Evolutionary conservation across 2,329 filamentous ascomycete genomes (phyloP), one percentile per base, ranked within the genome.

Genomic region (Thelonectria discophora): DNA sequence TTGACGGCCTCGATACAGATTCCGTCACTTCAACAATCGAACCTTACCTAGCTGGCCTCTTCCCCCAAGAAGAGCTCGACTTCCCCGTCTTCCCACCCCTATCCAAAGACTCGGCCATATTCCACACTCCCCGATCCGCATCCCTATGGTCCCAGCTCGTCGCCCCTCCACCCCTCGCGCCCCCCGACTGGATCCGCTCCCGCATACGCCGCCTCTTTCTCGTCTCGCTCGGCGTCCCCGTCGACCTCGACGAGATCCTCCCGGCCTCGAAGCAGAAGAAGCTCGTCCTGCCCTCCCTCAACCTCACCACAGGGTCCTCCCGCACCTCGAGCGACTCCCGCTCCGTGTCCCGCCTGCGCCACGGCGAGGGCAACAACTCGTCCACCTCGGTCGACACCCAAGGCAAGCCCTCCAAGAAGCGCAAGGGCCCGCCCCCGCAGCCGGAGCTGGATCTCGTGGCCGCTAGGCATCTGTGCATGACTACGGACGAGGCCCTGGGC

Each of bases 211-310:
- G 95, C 27, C 86, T 99, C 24, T 99, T 99, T 76, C 88, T 99
- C 43, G 94, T 99, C 55, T 97, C 94, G 1, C 86, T 99, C 0
- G 95, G 95, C 17, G 95, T 99, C 0, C 95, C 95, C 1, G 93
- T 99, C 46, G 95, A 99, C 72, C 84, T 99, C 0, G 95, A 99
- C 77, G 95, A 99, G 80, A 98, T 99, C 57, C 86, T 99, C 8
- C 95, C 95, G 0, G 94, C 94, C 0, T 97, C 92, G 12, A 98
- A 98, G 78, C 95, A 99, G 76, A 98, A 98, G 84, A 98, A 98
- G 75, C 88, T 99, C 17, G 86, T 99, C 5, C 85, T 99, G 1
- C 95, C 95, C 0, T 97, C 94, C 6, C 89, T 95, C 17, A 96
- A 93, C 32, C 87, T 94, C 34, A 84, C 79, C 51, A 84, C 77